A percentile compares a stretch with the other conserved stretches of the same genome.
phyloP scores from a whole-genome alignment of 352 stramenopile species.

The Pythium monospermum region DNA sequence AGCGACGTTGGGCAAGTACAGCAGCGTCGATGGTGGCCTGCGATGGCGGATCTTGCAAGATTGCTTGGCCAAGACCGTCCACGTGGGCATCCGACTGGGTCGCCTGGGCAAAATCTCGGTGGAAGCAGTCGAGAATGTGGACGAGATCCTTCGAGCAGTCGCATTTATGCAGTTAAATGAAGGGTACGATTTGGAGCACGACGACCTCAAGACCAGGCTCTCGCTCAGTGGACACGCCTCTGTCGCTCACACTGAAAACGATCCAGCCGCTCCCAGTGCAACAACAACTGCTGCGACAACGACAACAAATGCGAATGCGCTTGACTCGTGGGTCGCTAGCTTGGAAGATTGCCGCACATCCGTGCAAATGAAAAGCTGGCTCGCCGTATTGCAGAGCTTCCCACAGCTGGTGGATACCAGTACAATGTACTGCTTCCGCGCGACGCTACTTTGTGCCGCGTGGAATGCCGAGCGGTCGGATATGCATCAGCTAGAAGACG shows the following conservation, averaged over 20 bases:
- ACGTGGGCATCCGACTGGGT: constrained; percentile 66
- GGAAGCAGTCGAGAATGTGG: constrained; percentile 67
- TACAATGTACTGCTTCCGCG: constrained; percentile 62
- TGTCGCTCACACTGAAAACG: too few relatives aligned
- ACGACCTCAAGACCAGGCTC: constrained; percentile 1
- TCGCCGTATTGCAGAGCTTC: constrained; percentile 45
- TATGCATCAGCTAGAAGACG: constrained; percentile 81
- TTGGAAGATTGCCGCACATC: constrained; percentile 63
- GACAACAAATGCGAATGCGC: constrained; percentile 11
- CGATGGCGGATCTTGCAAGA: constrained; percentile 73
- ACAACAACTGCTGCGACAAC: neutral
- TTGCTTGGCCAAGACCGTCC: constrained; percentile 62
- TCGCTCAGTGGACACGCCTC: neutral
- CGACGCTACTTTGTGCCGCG: constrained; percentile 52
- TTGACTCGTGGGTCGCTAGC: constrained; percentile 51
- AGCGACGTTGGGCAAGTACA: constrained; percentile 62
- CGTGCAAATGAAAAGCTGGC: constrained; percentile 65
- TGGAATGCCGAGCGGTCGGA: constrained; percentile 81
- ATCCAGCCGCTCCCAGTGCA: too few relatives aligned
- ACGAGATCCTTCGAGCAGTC: constrained; percentile 69
- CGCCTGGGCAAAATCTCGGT: constrained; percentile 58
- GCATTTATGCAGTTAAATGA: constrained; percentile 81
- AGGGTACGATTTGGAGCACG: constrained; percentile 43
- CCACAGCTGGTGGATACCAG: constrained; percentile 57
- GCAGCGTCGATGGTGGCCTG: constrained; percentile 43